Evolutionary conservation across 768 basidiomycete genomes (phyloP).

Genomic region (Guyanaporus albipodus): DNA sequence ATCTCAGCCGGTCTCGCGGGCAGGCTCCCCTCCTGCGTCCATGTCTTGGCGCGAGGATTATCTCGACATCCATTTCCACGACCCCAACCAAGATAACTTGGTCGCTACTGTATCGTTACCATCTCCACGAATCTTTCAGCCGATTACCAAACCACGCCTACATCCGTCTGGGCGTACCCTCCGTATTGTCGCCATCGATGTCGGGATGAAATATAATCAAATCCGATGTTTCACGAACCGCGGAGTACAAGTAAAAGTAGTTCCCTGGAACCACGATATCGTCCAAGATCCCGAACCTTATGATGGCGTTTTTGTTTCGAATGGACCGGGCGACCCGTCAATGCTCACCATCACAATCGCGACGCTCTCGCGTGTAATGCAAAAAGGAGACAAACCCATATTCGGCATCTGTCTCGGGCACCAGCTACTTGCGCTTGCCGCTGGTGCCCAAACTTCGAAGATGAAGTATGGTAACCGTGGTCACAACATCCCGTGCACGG

Average conservation of each 20-base stretch:
- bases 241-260: constrained; percentile 93
- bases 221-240: constrained; percentile 92
- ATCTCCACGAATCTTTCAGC: constrained; percentile 64
- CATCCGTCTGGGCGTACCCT: constrained; percentile 80
- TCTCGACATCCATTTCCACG: constrained; percentile 73
- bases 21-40: constrained; percentile 50
- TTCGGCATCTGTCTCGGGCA: constrained; percentile 99
- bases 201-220: constrained; percentile 99
- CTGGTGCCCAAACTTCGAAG: constrained; percentile 91
- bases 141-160: constrained; percentile 48
- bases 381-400: constrained; percentile 77
- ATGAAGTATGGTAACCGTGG: constrained; percentile 99
- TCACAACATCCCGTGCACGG: constrained; percentile 97
- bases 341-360: constrained; percentile 71
- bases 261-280: constrained; percentile 97
- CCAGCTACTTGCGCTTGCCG: constrained; percentile 92
- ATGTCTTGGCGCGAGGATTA: constrained; percentile 81
- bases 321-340: constrained; percentile 96
- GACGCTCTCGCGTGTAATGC: constrained; percentile 61
- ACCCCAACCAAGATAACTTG: constrained; percentile 87
- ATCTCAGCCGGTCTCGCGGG: constrained; percentile 41
- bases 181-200: constrained; percentile 88
- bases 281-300: constrained; percentile 72
- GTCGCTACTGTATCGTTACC: constrained; percentile 84
- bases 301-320: constrained; percentile 95